These are phyloP conservation scores for Pestalotiopsis sp. DNA, from an alignment of 2,329 filamentous ascomycete genomes.

Conservation along the genomic window DNA sequence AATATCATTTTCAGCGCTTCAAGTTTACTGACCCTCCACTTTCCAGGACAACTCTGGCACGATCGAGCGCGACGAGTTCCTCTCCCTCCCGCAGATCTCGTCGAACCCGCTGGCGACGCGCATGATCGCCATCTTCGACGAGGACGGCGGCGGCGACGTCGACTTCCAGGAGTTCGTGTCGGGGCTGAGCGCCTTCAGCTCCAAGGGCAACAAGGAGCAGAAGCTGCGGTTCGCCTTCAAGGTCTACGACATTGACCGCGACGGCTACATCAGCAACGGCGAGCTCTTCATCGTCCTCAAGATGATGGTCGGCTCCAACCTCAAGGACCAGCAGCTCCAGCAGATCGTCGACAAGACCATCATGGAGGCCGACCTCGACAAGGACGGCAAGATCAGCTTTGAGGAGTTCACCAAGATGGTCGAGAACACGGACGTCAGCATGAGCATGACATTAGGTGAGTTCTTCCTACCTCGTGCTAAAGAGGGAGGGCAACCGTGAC, in stretches of 20 bases:
- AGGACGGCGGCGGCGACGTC: constrained; percentile 95
- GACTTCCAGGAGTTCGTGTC: constrained; percentile 99
- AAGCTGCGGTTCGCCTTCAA: constrained; percentile 98
- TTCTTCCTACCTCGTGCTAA: too few relatives aligned
- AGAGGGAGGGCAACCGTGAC: too few relatives aligned
- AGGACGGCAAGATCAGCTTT: constrained; percentile 97
- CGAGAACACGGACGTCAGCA: constrained; percentile 83
- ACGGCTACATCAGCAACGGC: constrained; percentile 98
- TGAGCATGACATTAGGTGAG: constrained; percentile 74
- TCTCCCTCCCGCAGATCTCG: constrained; percentile 94
- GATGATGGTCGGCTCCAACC: constrained; percentile 99
- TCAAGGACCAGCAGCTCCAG: constrained; percentile 98
- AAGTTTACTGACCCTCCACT: background rate
- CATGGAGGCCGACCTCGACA: constrained; percentile 97
- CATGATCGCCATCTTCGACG: constrained; percentile 99
- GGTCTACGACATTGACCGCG: constrained; percentile 98
- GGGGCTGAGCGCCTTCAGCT: constrained; percentile 91
- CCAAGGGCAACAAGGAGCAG: constrained; percentile 98
- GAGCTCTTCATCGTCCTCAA: constrained; percentile 99
- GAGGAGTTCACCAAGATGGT: constrained; percentile 99
- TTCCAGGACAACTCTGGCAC: constrained; percentile 94
- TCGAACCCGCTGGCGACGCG: constrained; percentile 96
- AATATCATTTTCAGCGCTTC: background rate
- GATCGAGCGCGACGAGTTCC: constrained; percentile 97
- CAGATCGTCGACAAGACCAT: constrained; percentile 99